phyloP scores from a whole-genome alignment of 768 basidiomycete species.

The Auricularia cornea region DNA sequence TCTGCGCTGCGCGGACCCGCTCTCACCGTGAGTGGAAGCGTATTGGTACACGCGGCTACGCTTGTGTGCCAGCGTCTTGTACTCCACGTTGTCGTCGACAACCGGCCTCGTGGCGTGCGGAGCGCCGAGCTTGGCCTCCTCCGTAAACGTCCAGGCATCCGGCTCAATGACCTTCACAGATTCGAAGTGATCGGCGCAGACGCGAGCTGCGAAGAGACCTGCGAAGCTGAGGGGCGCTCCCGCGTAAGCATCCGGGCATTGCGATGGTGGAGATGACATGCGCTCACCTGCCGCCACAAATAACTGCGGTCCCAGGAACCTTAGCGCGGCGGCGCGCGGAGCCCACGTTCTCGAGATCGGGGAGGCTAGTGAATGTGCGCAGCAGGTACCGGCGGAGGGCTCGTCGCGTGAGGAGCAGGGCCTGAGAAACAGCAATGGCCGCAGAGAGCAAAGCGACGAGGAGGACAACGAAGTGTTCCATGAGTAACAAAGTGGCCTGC shows the following conservation, averaged over 20 bases:
- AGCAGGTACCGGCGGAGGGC: neutral
- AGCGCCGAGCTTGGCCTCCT: slow-evolving; percentile 10
- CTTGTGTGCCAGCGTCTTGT: slow-evolving; percentile 4
- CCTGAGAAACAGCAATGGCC: neutral
- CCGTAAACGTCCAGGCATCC: slow-evolving; percentile 18
- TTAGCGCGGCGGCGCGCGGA: neutral
- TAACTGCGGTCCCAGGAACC: neutral
- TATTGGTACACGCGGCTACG: slow-evolving; percentile 22
- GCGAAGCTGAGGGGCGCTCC: slow-evolving; percentile 22
- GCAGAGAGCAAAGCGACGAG: neutral
- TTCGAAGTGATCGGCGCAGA: slow-evolving; percentile 27
- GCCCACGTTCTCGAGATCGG: neutral
- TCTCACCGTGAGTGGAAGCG: slow-evolving; percentile 15
- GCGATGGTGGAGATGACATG: neutral
- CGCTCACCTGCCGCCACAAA: neutral
- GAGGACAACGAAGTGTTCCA: neutral
- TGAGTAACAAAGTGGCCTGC: neutral
- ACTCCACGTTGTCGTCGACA: slow-evolving; percentile 10
- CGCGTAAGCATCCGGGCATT: neutral
- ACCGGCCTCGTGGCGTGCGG: slow-evolving; percentile 7
- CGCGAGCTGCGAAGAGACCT: slow-evolving; percentile 23
- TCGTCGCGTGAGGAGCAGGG: neutral
- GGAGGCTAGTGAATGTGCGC: neutral
- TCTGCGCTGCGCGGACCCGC: neutral
- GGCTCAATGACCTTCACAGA: slow-evolving; percentile 25